Percentiles rank a stretch among this genome's conserved stretches.
phyloP scores from a whole-genome alignment of 495 filamentous ascomycete species.

The Friedmanniomyces simplex region DNA sequence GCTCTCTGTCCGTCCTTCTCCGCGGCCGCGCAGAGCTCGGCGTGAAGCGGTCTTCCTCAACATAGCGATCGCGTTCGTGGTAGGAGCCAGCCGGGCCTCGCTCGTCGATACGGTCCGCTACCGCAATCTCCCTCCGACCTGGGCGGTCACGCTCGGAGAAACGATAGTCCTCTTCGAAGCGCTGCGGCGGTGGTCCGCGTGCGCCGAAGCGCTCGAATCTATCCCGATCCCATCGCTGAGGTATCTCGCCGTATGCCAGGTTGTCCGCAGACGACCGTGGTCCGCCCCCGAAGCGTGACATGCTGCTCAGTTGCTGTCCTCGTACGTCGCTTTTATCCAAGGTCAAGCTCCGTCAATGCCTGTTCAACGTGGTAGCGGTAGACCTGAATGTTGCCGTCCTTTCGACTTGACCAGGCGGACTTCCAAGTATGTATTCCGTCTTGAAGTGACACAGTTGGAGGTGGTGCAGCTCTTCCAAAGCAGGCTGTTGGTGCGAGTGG shows the following conservation, averaged over 20 bases:
- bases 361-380: no score
- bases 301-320: not conserved
- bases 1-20: constrained; percentile 18
- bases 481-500: no score
- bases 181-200: constrained; percentile 23
- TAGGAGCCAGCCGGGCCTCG: constrained; percentile 32
- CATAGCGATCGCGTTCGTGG: constrained; percentile 40
- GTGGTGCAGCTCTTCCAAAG: no score
- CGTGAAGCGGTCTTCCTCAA: constrained; percentile 47
- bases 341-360: no score
- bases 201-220: constrained; percentile 29
- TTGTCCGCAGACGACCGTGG: constrained; percentile 26
- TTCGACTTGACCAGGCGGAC: no score
- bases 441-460: no score
- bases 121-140: constrained; percentile 26
- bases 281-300: constrained; percentile 10
- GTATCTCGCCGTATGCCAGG: constrained; percentile 22
- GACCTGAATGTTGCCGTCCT: no score
- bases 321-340: no score
- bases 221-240: constrained; percentile 32
- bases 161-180: constrained; percentile 30
- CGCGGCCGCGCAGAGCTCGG: constrained; percentile 34
- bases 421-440: no score
- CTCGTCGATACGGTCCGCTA: constrained; percentile 25
- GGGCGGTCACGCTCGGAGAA: constrained; percentile 18